These are phyloP conservation scores for Mycena indigotica DNA, from an alignment of 768 basidiomycete genomes.

Conservation along the genomic window DNA sequence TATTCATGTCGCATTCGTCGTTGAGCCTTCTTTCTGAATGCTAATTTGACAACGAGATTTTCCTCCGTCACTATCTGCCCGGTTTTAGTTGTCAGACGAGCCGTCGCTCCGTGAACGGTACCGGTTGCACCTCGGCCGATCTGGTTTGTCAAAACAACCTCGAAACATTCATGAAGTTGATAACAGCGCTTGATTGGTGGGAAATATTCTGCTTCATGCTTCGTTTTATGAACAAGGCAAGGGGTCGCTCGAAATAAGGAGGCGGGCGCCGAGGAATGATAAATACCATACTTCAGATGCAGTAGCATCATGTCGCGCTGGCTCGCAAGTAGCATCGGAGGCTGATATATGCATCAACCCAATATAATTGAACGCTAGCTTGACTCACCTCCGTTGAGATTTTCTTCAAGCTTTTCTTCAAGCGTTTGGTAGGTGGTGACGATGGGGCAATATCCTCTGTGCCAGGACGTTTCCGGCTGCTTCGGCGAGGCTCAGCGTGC, in stretches of 20 bases:
- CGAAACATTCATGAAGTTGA: slow-evolving; percentile 7
- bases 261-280: background rate
- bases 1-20: slow-evolving; percentile 21
- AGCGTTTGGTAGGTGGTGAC: background rate
- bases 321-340: background rate
- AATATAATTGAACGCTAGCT: too few relatives aligned
- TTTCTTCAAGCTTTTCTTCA: background rate
- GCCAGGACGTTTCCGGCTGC: background rate
- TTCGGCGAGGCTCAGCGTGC: background rate
- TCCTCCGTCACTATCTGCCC: background rate
- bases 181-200: slow-evolving; percentile 6
- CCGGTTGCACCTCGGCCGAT: slow-evolving; percentile 18
- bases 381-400: background rate
- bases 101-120: slow-evolving; percentile 7
- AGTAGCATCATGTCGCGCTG: background rate
- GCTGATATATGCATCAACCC: background rate
- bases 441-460: background rate
- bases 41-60: slow-evolving; percentile 22
- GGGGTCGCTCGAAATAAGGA: background rate
- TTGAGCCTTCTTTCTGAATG: slow-evolving; percentile 8
- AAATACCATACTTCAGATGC: background rate
- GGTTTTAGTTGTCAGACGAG: background rate
- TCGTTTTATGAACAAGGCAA: background rate
- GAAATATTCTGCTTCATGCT: background rate
- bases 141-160: slow-evolving; percentile 11